A percentile compares a stretch with the other conserved stretches of the same genome.
Evolutionary conservation across 169 alveolate genomes (phyloP).

Genomic region (Plasmodium cynomolgi): DNA sequence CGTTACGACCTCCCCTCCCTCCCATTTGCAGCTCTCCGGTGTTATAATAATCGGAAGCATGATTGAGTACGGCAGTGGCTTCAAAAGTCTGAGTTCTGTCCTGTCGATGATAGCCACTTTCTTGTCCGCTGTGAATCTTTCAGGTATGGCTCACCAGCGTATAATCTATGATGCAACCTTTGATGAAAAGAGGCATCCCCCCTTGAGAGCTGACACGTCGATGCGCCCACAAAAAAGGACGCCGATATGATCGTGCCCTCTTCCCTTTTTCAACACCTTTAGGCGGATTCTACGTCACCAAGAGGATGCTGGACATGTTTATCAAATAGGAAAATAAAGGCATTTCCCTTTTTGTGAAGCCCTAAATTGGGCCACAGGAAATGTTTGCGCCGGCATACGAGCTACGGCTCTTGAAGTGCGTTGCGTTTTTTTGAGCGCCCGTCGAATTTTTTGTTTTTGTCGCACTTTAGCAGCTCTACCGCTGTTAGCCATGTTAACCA

Average conservation of each 20-base stretch:
- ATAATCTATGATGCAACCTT: background rate
- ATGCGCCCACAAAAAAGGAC: conserved; percentile 71
- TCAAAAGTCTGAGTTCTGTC: conserved; percentile 27
- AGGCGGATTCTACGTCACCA: conserved; percentile 94
- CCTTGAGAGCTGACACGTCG: conserved; percentile 24
- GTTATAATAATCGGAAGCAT: conserved; percentile 90
- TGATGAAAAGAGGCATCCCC: background rate
- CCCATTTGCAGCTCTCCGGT: conserved; percentile 86
- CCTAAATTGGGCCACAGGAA: background rate
- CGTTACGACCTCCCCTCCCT: background rate
- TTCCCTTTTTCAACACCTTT: conserved; percentile 69
- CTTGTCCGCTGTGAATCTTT: conserved; percentile 75
- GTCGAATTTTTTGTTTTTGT: background rate
- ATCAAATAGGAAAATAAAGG: conserved; percentile 29
- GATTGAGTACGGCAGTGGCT: conserved; percentile 79
- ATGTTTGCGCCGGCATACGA: background rate
- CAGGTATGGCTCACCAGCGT: conserved; percentile 69
- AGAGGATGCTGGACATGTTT: conserved; percentile 95
- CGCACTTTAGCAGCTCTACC: background rate
- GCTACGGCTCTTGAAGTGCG: background rate
- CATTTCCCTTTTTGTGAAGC: background rate
- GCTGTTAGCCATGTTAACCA: background rate
- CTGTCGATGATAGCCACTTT: conserved; percentile 72
- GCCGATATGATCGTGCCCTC: background rate
- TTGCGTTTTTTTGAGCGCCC: background rate